These are phyloP conservation scores for Drechmeria coniospora DNA, from an alignment of 2,329 filamentous ascomycete species.

Conservation along the genomic window DNA sequence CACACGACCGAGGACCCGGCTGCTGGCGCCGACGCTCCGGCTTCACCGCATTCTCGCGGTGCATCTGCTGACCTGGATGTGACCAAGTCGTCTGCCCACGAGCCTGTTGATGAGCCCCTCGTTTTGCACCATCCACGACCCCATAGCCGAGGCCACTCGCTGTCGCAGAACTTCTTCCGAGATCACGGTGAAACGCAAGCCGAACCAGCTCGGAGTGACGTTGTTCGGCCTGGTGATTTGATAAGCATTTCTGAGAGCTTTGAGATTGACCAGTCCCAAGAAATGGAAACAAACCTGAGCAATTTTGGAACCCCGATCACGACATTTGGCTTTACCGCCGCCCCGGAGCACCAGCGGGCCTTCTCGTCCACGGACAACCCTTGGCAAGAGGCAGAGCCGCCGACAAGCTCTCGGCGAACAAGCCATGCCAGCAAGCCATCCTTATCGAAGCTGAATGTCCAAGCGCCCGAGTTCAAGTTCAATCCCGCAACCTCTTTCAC, in stretches of 20 bases:
- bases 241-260: conserved; percentile 24
- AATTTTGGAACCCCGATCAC: conserved; percentile 50
- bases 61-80: conserved; percentile 32
- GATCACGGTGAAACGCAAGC: conserved; percentile 34
- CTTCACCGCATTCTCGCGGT: conserved; percentile 23
- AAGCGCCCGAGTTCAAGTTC: conserved; percentile 80
- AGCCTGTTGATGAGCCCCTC: conserved; percentile 35
- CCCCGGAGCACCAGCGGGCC: conserved; percentile 34
- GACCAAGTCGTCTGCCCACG: conserved; percentile 35
- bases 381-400: conserved; percentile 39
- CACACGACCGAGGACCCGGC: conserved; percentile 25
- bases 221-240: conserved; percentile 23
- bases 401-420: conserved; percentile 22
- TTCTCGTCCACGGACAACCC: conserved; percentile 46
- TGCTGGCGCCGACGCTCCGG: conserved; percentile 10
- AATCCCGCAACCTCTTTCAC: conserved; percentile 38
- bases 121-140: conserved; percentile 57
- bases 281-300: conserved; percentile 61
- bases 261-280: conserved; percentile 39
- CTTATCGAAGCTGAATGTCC: conserved; percentile 70
- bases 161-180: conserved; percentile 50
- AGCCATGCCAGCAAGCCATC: conserved; percentile 55
- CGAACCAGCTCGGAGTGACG: conserved; percentile 20
- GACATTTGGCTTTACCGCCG: conserved; percentile 28
- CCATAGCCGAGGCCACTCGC: conserved; percentile 57